phyloP scores from a whole-genome alignment of 2,329 filamentous ascomycete species.

The Arthroderma sp. region DNA sequence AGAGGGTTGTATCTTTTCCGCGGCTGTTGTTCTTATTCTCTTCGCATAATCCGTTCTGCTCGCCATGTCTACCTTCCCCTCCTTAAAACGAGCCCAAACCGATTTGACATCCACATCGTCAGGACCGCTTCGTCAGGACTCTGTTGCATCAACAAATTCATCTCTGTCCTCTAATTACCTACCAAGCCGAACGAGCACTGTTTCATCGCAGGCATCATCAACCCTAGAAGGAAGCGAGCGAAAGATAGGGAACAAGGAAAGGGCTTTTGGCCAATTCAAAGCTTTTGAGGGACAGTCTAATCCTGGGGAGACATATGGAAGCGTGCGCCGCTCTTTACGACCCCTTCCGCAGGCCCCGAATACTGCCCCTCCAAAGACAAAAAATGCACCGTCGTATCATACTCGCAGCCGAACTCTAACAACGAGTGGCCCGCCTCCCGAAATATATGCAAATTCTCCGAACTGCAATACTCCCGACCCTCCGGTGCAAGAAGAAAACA shows the following conservation, averaged over 20 bases:
- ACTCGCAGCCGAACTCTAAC: conserved; percentile 48
- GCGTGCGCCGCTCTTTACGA: conserved; percentile 61
- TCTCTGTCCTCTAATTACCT: conserved; percentile 38
- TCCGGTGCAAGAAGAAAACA: conserved; percentile 14
- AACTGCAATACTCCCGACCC: neutral
- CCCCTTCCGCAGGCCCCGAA: conserved; percentile 57
- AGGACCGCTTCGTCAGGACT: conserved; percentile 40
- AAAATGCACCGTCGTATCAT: conserved; percentile 25
- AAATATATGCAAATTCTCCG: conserved; percentile 9
- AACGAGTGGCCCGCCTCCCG: conserved; percentile 36
- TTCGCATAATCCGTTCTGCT: conserved; percentile 15
- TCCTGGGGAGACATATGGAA: conserved; percentile 55
- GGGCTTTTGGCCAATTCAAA: conserved; percentile 13
- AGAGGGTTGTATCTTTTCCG: conserved; percentile 15
- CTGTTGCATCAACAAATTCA: conserved; percentile 42
- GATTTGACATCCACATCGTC: conserved; percentile 29
- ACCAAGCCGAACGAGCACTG: conserved; percentile 52
- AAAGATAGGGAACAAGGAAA: conserved; percentile 1
- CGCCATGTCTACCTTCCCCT: conserved; percentile 29
- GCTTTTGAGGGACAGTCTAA: conserved; percentile 39
- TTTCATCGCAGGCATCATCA: conserved; percentile 57
- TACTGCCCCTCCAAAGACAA: conserved; percentile 26
- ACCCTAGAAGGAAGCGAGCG: neutral
- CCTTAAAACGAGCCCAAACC: conserved; percentile 26
- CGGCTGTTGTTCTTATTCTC: conserved; percentile 18